A percentile compares a stretch with the other conserved stretches of the same genome.
These are phyloP conservation scores for Pestalotiopsis sp. DNA, from an alignment of 2,329 filamentous ascomycete genomes.

Conservation along the genomic window DNA sequence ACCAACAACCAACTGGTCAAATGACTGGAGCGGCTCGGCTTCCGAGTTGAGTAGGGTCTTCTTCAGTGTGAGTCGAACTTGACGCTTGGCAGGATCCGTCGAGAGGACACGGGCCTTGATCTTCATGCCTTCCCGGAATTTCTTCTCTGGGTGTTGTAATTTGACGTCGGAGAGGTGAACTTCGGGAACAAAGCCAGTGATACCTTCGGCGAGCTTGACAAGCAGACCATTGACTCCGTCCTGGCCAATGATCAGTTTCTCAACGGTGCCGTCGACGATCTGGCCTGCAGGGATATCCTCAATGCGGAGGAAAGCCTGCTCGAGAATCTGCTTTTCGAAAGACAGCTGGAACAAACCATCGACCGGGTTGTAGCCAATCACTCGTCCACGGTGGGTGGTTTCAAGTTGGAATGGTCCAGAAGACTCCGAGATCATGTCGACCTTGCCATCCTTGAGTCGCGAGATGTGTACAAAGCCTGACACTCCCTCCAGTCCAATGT, in stretches of 20 bases:
- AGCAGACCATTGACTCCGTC: constrained; percentile 81
- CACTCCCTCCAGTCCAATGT: constrained; percentile 67
- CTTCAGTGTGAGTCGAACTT: constrained; percentile 87
- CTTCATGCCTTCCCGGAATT: constrained; percentile 84
- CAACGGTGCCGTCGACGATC: constrained; percentile 79
- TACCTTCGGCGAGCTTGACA: constrained; percentile 81
- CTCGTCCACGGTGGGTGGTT: constrained; percentile 77
- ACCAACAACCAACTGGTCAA: constrained; percentile 72
- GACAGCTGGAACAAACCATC: constrained; percentile 88
- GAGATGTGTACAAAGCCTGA: constrained; percentile 96
- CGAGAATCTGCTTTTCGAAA: constrained; percentile 78
- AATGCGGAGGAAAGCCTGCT: constrained; percentile 87
- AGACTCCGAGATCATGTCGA: constrained; percentile 78
- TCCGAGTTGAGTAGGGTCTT: constrained; percentile 94
- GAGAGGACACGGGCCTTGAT: constrained; percentile 88
- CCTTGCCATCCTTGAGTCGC: constrained; percentile 83
- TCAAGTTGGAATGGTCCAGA: constrained; percentile 79
- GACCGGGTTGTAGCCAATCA: constrained; percentile 84
- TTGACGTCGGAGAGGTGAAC: constrained; percentile 87
- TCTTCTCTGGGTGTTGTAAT: constrained; percentile 92
- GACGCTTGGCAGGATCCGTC: constrained; percentile 72
- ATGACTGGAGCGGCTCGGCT: constrained; percentile 74
- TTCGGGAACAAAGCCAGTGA: constrained; percentile 86
- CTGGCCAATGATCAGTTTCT: constrained; percentile 79
- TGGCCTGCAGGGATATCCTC: constrained; percentile 86